phyloP scores from a whole-genome alignment of 768 basidiomycete species.

The Collybia sordida region DNA sequence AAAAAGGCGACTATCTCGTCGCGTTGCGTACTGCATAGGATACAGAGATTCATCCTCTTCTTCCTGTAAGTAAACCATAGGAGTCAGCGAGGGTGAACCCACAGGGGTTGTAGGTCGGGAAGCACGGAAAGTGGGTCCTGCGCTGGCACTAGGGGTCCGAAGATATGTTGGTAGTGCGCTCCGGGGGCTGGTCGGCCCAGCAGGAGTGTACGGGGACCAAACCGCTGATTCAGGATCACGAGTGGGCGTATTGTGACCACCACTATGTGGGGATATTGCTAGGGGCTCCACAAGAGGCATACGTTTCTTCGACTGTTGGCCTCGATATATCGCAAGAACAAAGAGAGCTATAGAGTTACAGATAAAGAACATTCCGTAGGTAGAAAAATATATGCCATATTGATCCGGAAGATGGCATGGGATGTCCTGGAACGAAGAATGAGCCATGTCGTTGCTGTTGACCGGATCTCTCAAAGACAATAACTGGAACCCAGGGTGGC shows the following conservation, averaged over 20 bases:
- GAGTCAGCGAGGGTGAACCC: constrained; percentile 36
- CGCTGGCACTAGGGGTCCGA: constrained; percentile 35
- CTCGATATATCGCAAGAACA: constrained; percentile 44
- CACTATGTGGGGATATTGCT: constrained; percentile 28
- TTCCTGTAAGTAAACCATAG: constrained; percentile 30
- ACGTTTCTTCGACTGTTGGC: constrained; percentile 21
- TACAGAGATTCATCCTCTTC: constrained; percentile 54
- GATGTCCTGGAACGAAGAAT: constrained; percentile 55
- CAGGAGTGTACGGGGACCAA: constrained; percentile 43
- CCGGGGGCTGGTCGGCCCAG: constrained; percentile 37
- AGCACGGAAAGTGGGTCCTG: constrained; percentile 39
- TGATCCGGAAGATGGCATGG: constrained; percentile 82
- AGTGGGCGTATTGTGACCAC: constrained; percentile 20
- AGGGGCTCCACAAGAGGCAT: constrained; percentile 26
- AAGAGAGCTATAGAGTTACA: constrained; percentile 42
- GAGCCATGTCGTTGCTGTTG: constrained; percentile 27
- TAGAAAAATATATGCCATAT: constrained; percentile 50
- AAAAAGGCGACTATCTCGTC: constrained; percentile 32
- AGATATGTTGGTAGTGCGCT: constrained; percentile 34
- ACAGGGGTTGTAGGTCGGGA: constrained; percentile 42
- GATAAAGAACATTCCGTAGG: constrained; percentile 66
- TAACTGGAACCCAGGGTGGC: constrained; percentile 81
- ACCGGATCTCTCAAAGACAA: constrained; percentile 55
- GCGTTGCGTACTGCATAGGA: constrained; percentile 46
- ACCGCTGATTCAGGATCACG: constrained; percentile 34